phyloP scores from a whole-genome alignment of 345 rosid genomes.

The Salix suchowensis region DNA sequence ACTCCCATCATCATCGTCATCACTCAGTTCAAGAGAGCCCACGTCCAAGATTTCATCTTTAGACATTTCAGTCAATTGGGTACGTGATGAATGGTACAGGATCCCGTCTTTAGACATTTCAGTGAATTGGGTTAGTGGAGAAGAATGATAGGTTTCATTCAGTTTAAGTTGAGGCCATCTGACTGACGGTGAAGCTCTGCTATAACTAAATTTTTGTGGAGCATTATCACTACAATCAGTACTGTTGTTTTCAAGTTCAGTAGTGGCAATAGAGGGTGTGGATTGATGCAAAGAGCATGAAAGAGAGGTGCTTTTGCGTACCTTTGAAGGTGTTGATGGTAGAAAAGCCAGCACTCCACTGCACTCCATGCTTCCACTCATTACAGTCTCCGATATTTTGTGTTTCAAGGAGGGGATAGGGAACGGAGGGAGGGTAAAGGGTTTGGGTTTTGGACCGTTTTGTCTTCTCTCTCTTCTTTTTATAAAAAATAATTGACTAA shows the following conservation, averaged over 20 bases:
- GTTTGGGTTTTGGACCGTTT: background rate
- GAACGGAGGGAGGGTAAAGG: background rate
- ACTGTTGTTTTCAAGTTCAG: constrained; percentile 17
- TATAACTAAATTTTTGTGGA: constrained; percentile 54
- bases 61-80: constrained; percentile 18
- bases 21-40: constrained; percentile 19
- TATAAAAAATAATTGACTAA: too few species aligned
- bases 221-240: background rate
- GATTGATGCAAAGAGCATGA: constrained; percentile 19
- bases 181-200: constrained; percentile 79
- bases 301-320: constrained; percentile 16
- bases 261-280: background rate
- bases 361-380: constrained; percentile 23
- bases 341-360: constrained; percentile 20
- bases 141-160: constrained; percentile 35
- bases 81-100: constrained; percentile 3
- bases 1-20: background rate
- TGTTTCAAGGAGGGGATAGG: background rate
- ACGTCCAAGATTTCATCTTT: constrained; percentile 2
- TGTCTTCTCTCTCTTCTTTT: background rate
- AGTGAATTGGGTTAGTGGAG: constrained; percentile 32
- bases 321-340: constrained; percentile 19
- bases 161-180: constrained; percentile 89
- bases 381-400: background rate
- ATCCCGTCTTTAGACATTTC: constrained; percentile 18